Evolutionary conservation across 148 eudicot species (phyloP), one percentile per base, ranked within the genome.

Genomic region (Beta vulgaris): DNA sequence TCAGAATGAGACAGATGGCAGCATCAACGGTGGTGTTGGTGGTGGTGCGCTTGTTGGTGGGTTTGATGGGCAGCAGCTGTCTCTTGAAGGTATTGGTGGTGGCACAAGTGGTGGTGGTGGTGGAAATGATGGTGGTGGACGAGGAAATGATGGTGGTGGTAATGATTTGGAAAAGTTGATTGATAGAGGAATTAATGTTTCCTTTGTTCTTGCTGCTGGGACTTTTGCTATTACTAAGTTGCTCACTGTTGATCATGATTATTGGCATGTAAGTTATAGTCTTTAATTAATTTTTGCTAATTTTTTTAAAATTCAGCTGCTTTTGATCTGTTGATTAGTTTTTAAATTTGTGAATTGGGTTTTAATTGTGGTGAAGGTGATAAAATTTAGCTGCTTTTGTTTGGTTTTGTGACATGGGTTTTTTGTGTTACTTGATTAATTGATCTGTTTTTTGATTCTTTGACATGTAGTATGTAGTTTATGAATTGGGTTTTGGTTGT

Each of bases 261-360:
- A 87, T 82, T 94, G 98, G 96, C 95, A 94, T 79, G 98, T 91
- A 68, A 87, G 92, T 90, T n/a, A n/a, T n/a, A n/a, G n/a, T n/a
- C n/a, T n/a, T n/a, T n/a, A n/a, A n/a, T n/a, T n/a, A n/a, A n/a
- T n/a, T n/a, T n/a, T n/a, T n/a, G n/a, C n/a, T n/a, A n/a, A n/a
- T n/a, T n/a, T n/a, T n/a, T n/a, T n/a, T n/a, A n/a, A n/a, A n/a
- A n/a, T n/a, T n/a, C n/a, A n/a, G n/a, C n/a, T n/a, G n/a, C n/a
- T n/a, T n/a, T n/a, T n/a, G n/a, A n/a, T n/a, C n/a, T n/a, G n/a
- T n/a, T n/a, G n/a, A n/a, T n/a, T n/a, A n/a, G n/a, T n/a, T n/a
- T n/a, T n/a, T n/a, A n/a, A n/a, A n/a, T n/a, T n/a, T n/a, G n/a
- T n/a, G n/a, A n/a, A n/a, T n/a, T n/a, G n/a, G n/a, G n/a, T n/a